Conservation (phyloP, 306 rosid species). For the Cucurbita pepo region DNA sequence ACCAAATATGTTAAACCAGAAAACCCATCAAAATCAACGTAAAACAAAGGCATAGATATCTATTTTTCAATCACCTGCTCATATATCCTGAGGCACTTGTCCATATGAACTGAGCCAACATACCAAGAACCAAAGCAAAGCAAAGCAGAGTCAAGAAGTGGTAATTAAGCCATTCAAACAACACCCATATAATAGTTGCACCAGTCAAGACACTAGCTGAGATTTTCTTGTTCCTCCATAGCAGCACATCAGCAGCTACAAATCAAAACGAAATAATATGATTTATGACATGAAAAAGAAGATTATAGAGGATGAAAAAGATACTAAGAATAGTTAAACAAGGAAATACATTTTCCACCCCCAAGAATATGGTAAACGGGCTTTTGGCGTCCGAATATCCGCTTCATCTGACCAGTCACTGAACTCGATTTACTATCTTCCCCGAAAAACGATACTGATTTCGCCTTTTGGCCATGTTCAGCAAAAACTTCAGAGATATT, state of each 20-base stretch:
- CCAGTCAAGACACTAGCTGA: slow-evolving; percentile 59
- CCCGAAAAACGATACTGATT: slow-evolving; percentile 33
- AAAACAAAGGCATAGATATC: slow-evolving; percentile 9
- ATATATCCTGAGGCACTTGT: slow-evolving; percentile 48
- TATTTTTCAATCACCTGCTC: slow-evolving; percentile 34
- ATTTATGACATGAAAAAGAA: background rate
- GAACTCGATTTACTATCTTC: slow-evolving; percentile 33
- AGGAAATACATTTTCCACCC: slow-evolving; percentile 72
- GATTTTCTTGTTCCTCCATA: slow-evolving; percentile 97
- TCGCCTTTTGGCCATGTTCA: slow-evolving; percentile 29
- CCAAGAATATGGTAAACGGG: slow-evolving; percentile 69
- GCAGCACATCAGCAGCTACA: slow-evolving; percentile 81
- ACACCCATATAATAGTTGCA: slow-evolving; percentile 71
- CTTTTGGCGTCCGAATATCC: slow-evolving; percentile 76
- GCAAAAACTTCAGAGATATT: slow-evolving; percentile 37
- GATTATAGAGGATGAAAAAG: background rate
- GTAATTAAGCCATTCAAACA: slow-evolving; percentile 87
- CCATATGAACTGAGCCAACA: slow-evolving; percentile 77
- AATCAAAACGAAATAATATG: background rate
- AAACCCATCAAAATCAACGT: background rate
- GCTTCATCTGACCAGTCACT: slow-evolving; percentile 33
- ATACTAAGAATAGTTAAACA: background rate
- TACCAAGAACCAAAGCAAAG: slow-evolving; percentile 43
- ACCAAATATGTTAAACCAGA: background rate
- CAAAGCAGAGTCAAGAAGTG: slow-evolving; percentile 51